These are phyloP conservation scores for Phlyctochytrium bullatum DNA, from an alignment of 192 early-diverging fungal species.

Conservation along the genomic window DNA sequence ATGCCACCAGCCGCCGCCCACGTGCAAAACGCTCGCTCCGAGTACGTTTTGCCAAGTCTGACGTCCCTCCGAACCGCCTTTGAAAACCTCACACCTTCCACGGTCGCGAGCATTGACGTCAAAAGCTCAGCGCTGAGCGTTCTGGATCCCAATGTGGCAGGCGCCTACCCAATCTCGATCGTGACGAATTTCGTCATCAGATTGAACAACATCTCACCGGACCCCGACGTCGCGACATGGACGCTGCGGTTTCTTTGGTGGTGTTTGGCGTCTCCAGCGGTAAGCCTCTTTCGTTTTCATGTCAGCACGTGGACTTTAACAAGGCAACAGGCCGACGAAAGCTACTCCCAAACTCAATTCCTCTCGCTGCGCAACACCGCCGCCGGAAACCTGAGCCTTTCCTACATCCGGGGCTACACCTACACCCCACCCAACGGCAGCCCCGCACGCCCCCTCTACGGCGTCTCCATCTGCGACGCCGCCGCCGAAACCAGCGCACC, in stretches of 20 bases:
- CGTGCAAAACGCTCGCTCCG: neutral
- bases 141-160: neutral
- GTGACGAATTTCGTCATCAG: conserved; percentile 12
- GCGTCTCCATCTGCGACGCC: conserved; percentile 10
- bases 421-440: neutral
- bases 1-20: neutral
- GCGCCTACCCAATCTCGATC: conserved; percentile 12
- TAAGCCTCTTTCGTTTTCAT: no score
- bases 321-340: neutral
- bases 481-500: neutral
- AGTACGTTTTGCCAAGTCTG: neutral
- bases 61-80: neutral
- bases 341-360: neutral
- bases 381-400: neutral
- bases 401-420: neutral
- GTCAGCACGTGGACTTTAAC: no score
- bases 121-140: neutral
- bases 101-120: neutral
- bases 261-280: no score
- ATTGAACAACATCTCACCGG: conserved; percentile 1
- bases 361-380: conserved; percentile 2
- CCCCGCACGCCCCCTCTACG: conserved; percentile 4
- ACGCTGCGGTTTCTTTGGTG: conserved; percentile 15
- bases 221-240: neutral
- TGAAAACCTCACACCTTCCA: neutral